Percentiles rank a stretch among this genome's conserved stretches.
Conservation (phyloP, 306 rosid genomes). For the Dryas alaskensis region DNA sequence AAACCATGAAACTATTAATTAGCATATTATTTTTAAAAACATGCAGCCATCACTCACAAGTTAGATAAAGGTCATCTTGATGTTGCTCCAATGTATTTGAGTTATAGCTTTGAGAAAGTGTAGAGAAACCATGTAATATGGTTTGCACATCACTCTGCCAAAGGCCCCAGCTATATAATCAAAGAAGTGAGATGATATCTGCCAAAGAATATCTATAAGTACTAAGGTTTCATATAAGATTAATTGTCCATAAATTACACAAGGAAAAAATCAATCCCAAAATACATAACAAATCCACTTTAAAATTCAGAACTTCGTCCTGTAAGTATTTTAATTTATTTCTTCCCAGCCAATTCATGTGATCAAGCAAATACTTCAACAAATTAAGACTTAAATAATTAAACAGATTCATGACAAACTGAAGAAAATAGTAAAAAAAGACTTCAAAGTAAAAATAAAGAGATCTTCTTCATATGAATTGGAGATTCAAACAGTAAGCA, state of each 20-base stretch:
- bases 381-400: no score
- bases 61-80: constrained; percentile 68
- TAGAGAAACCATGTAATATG: constrained; percentile 71
- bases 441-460: no score
- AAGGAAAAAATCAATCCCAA: not conserved
- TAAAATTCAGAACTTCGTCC: no score
- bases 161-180: constrained; percentile 83
- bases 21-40: constrained; percentile 81
- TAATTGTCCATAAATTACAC: not conserved
- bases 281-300: not conserved
- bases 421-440: no score
- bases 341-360: no score
- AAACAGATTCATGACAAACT: no score
- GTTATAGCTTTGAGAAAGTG: constrained; percentile 54
- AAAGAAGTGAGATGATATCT: constrained; percentile 91
- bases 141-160: constrained; percentile 91
- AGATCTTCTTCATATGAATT: no score
- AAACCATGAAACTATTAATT: constrained; percentile 76
- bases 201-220: constrained; percentile 40
- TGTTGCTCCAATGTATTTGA: constrained; percentile 59
- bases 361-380: no score
- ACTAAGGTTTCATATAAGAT: not conserved
- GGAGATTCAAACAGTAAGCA: no score
- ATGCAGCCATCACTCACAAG: constrained; percentile 91
- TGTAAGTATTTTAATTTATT: no score